Conservation (phyloP, 176 grass and related monocot species). For the Neostapfia colusana region DNA sequence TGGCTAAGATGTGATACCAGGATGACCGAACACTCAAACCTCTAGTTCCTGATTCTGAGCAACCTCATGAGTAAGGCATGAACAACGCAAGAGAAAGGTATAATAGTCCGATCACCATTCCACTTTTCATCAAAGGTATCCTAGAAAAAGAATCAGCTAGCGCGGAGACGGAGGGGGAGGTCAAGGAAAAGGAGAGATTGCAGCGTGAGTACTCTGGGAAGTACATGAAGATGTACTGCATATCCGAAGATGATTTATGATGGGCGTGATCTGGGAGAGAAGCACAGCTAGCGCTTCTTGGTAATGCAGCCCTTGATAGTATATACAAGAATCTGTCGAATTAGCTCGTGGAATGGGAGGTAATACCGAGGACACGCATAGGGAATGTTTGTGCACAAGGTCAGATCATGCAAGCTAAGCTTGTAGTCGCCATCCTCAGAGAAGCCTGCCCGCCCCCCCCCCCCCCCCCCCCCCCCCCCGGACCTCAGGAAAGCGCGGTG, state of each 20-base stretch:
- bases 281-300: neutral
- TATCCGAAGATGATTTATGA: slow-evolving; percentile 5
- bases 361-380: slow-evolving; percentile 30
- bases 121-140: neutral
- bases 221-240: neutral
- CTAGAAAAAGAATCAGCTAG: slow-evolving; percentile 3
- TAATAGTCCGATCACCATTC: slow-evolving; percentile 1
- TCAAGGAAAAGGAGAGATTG: slow-evolving; percentile 8
- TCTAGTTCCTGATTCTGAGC: slow-evolving; percentile 30
- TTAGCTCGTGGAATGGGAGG: neutral
- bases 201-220: neutral
- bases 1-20: slow-evolving; percentile 39
- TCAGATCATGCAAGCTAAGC: neutral
- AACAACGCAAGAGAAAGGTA: slow-evolving; percentile 39
- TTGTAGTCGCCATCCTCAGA: neutral
- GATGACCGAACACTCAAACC: slow-evolving; percentile 42
- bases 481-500: neutral
- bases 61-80: slow-evolving; percentile 41
- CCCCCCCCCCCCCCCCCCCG: too few relatives aligned
- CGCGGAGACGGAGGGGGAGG: slow-evolving; percentile 5
- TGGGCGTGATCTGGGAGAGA: neutral
- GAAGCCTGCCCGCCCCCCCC: neutral
- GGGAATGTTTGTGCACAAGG: slow-evolving; percentile 16
- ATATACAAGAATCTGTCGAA: slow-evolving; percentile 2
- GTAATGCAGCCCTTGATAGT: slow-evolving; percentile 5